Conservation (phyloP, 2,329 filamentous ascomycete species). For the Dothidotthia symphoricarpi region DNA sequence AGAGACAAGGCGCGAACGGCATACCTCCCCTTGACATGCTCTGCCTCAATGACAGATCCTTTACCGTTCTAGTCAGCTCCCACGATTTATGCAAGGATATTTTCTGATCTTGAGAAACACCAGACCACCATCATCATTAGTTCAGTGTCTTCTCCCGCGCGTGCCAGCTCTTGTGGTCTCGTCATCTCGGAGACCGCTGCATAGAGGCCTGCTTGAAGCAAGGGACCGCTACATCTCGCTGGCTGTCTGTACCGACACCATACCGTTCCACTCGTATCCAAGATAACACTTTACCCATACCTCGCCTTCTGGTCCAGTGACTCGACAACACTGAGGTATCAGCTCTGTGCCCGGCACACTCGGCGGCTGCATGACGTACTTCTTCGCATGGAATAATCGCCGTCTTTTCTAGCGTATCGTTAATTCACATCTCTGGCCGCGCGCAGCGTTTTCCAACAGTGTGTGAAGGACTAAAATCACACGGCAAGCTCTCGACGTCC, state of each 20-base stretch:
- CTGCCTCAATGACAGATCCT: slow-evolving; percentile 15
- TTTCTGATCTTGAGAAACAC: slow-evolving; percentile 25
- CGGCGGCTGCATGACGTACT: slow-evolving; percentile 8
- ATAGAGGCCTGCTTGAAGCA: slow-evolving; percentile 18
- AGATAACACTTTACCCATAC: slow-evolving; percentile 4
- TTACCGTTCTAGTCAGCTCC: slow-evolving; percentile 21
- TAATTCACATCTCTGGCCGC: too few relatives aligned
- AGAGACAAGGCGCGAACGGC: too few relatives aligned
- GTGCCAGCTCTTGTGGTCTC: slow-evolving; percentile 13
- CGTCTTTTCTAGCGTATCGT: slow-evolving; percentile 2
- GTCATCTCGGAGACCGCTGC: slow-evolving; percentile 18
- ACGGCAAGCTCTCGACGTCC: background rate
- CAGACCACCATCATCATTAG: slow-evolving; percentile 29
- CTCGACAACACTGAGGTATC: slow-evolving; percentile 5
- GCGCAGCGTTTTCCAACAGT: too few relatives aligned
- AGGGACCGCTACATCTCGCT: slow-evolving; percentile 28
- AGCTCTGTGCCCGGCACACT: slow-evolving; percentile 1
- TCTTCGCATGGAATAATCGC: slow-evolving; percentile 17
- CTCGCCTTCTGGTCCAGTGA: background rate
- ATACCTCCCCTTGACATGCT: slow-evolving; percentile 19
- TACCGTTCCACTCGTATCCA: slow-evolving; percentile 12
- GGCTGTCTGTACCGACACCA: slow-evolving; percentile 15
- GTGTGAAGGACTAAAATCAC: background rate
- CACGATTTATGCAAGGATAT: slow-evolving; percentile 29
- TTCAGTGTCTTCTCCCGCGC: slow-evolving; percentile 7